These are phyloP conservation scores for Neltuma alba DNA, from an alignment of 306 rosid species.

Conservation along the genomic window DNA sequence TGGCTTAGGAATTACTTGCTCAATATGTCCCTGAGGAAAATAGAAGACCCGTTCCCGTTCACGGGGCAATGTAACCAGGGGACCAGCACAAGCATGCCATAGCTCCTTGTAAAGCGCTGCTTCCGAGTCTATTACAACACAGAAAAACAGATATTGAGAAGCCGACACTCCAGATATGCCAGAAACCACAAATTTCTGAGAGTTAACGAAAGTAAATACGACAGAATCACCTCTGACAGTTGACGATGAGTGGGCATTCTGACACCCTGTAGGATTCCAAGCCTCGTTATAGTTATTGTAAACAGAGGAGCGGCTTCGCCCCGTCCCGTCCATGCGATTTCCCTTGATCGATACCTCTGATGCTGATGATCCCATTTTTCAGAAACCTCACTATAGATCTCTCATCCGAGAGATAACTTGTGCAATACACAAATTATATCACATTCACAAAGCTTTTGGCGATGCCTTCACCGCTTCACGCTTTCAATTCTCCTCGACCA, in stretches of 20 bases:
- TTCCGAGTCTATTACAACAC: conserved; percentile 61
- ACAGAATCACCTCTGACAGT: conserved; percentile 47
- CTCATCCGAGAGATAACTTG: background rate
- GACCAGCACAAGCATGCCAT: conserved; percentile 99
- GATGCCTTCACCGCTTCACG: background rate
- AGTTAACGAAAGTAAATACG: conserved; percentile 3
- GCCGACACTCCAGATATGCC: background rate
- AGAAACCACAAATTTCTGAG: background rate
- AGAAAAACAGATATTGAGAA: background rate
- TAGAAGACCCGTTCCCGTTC: conserved; percentile 82
- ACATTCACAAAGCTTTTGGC: background rate
- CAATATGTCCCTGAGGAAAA: conserved; percentile 98
- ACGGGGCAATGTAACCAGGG: conserved; percentile 87
- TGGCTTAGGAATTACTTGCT: conserved; percentile 61
- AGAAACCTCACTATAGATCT: background rate
- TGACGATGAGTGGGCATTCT: conserved; percentile 43
- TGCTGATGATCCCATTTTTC: conserved; percentile 50
- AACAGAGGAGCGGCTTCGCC: conserved; percentile 41
- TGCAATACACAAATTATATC: background rate
- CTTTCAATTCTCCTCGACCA: background rate
- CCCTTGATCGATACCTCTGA: conserved; percentile 68
- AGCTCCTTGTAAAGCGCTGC: conserved; percentile 82
- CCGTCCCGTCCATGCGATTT: conserved; percentile 54
- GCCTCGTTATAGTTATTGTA: conserved; percentile 41
- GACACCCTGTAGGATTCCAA: conserved; percentile 42